These are phyloP conservation scores for Furcasterigmium sp. DNA, from an alignment of 2,329 filamentous ascomycete species.

Conservation along the genomic window DNA sequence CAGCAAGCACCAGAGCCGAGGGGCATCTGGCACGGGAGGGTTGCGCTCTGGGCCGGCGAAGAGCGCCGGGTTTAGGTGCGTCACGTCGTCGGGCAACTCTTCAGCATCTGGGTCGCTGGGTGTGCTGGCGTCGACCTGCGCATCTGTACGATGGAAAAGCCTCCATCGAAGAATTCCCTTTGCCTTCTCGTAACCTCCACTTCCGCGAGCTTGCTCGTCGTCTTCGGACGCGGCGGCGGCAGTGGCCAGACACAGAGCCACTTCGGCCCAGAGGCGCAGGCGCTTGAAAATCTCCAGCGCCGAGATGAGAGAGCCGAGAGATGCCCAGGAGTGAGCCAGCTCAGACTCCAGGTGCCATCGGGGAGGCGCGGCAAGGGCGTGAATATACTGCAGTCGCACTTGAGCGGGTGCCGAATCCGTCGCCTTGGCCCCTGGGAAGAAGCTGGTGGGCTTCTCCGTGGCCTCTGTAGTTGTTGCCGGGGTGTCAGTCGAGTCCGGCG, in stretches of 20 bases:
- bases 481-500: constrained; percentile 21
- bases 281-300: constrained; percentile 95
- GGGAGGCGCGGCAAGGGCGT: constrained; percentile 76
- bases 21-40: constrained; percentile 74
- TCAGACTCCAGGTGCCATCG: constrained; percentile 94
- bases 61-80: constrained; percentile 46
- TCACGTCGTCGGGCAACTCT: constrained; percentile 37
- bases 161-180: constrained; percentile 70
- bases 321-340: constrained; percentile 86
- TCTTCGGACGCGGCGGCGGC: constrained; percentile 57
- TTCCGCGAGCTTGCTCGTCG: constrained; percentile 47
- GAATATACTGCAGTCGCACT: constrained; percentile 76
- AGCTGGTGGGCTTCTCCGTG: constrained; percentile 60
- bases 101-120: constrained; percentile 42
- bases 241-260: constrained; percentile 78
- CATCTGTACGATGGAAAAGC: constrained; percentile 62
- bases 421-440: constrained; percentile 71
- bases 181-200: constrained; percentile 72
- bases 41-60: constrained; percentile 60
- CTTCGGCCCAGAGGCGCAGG: constrained; percentile 89
- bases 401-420: constrained; percentile 73
- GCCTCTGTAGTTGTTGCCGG: constrained; percentile 9
- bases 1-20: constrained; percentile 86
- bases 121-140: constrained; percentile 13
- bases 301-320: constrained; percentile 79